Evolutionary conservation across 441 rosid species (phyloP).

Genomic region (Pelargonium fulgidum): DNA sequence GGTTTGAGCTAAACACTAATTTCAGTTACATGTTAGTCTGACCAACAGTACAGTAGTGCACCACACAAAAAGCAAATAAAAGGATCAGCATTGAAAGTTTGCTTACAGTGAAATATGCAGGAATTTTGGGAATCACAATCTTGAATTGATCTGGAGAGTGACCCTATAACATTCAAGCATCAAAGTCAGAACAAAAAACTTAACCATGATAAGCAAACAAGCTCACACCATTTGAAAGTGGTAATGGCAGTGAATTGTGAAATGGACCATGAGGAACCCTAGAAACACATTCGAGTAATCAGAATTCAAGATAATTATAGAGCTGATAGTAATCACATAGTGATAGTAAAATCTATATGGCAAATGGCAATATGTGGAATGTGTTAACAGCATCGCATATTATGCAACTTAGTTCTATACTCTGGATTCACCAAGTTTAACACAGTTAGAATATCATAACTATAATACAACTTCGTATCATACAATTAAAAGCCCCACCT

Average conservation of each 20-base stretch:
- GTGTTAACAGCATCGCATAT: not conserved
- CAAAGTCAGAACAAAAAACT: slow-evolving; percentile 12
- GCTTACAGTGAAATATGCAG: slow-evolving; percentile 92
- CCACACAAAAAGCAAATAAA: not conserved
- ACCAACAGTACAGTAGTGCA: not conserved
- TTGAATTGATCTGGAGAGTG: slow-evolving; percentile 82
- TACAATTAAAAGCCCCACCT: slow-evolving; percentile 38
- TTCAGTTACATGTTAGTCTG: no score
- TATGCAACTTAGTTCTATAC: not conserved
- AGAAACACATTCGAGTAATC: not conserved
- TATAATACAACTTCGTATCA: not conserved
- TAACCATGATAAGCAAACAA: slow-evolving; percentile 10
- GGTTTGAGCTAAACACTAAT: no score
- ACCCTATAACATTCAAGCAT: slow-evolving; percentile 39
- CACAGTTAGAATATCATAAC: not conserved
- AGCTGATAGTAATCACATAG: not conserved
- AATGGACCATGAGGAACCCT: not conserved
- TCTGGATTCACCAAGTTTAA: not conserved
- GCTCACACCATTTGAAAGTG: not conserved
- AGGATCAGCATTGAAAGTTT: slow-evolving; percentile 13
- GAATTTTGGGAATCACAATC: slow-evolving; percentile 75
- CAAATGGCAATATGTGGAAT: not conserved
- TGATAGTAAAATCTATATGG: not conserved
- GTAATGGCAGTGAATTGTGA: not conserved
- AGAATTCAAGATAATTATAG: not conserved